Conservation (phyloP, 225 moss, liverwort and hornwort species). For the Rhytidiadelphus loreus region DNA sequence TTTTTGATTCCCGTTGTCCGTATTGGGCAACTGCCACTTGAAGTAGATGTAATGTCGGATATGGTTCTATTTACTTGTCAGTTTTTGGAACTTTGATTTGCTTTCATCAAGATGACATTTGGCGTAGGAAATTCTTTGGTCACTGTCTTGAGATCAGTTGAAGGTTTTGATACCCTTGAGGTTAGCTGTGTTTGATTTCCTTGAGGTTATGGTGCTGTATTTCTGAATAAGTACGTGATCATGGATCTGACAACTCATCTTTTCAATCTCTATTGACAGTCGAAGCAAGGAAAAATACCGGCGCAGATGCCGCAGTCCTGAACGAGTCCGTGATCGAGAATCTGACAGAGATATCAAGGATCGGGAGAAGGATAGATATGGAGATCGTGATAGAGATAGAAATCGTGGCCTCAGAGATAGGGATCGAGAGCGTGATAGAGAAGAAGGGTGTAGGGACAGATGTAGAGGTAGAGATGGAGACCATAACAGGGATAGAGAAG, state of each 20-base stretch:
- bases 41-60: neutral
- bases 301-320: slow-evolving; percentile 46
- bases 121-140: neutral
- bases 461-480: slow-evolving; percentile 42
- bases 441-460: slow-evolving; percentile 32
- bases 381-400: slow-evolving; percentile 48
- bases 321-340: slow-evolving; percentile 55
- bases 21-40: neutral
- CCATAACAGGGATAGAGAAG: slow-evolving; percentile 27
- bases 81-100: neutral
- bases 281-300: slow-evolving; percentile 62
- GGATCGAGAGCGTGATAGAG: slow-evolving; percentile 49
- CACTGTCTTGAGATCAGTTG: neutral
- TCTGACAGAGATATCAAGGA: slow-evolving; percentile 45
- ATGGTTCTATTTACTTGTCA: neutral
- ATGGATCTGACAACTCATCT: neutral
- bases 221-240: neutral
- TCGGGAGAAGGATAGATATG: slow-evolving; percentile 41
- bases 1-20: neutral
- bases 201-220: neutral
- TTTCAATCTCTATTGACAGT: slow-evolving; percentile 12
- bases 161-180: neutral
- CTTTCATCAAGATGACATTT: neutral
- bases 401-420: slow-evolving; percentile 32
- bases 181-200: neutral